A percentile compares a stretch with the other conserved stretches of the same genome.
These are phyloP conservation scores for Rhizophagus clarus DNA, from an alignment of 192 early-diverging fungal genomes.

Conservation along the genomic window DNA sequence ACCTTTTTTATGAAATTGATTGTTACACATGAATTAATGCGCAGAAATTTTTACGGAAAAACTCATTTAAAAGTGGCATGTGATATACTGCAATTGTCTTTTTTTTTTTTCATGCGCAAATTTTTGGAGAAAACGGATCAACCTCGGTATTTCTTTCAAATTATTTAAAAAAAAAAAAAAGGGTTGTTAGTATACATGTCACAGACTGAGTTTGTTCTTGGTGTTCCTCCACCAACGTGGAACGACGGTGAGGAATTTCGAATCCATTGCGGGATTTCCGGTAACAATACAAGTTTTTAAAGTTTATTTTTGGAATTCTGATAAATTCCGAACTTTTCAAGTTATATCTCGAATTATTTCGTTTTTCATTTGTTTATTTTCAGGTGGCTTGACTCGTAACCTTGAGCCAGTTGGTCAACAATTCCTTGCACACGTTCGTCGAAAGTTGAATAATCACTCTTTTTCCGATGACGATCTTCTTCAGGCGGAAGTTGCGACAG, in stretches of 20 bases:
- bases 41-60: background rate
- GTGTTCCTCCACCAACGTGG: constrained; percentile 17
- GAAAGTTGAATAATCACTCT: constrained; percentile 60
- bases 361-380: background rate
- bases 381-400: background rate
- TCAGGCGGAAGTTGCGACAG: constrained; percentile 48
- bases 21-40: no score
- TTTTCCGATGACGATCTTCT: constrained; percentile 63
- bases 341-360: background rate
- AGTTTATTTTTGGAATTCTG: background rate
- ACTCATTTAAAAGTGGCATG: background rate
- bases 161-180: background rate
- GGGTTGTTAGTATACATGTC: background rate
- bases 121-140: background rate
- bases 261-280: constrained; percentile 19
- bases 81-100: background rate
- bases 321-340: background rate
- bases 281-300: background rate
- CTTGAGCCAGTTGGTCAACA: constrained; percentile 60
- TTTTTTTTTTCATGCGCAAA: background rate
- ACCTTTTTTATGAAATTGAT: no score
- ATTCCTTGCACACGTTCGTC: constrained; percentile 62
- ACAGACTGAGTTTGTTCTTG: background rate
- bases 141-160: background rate
- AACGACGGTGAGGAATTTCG: background rate